Evolutionary conservation across 306 rosid genomes (phyloP).

Genomic region (Amphicarpaea edgeworthii): DNA sequence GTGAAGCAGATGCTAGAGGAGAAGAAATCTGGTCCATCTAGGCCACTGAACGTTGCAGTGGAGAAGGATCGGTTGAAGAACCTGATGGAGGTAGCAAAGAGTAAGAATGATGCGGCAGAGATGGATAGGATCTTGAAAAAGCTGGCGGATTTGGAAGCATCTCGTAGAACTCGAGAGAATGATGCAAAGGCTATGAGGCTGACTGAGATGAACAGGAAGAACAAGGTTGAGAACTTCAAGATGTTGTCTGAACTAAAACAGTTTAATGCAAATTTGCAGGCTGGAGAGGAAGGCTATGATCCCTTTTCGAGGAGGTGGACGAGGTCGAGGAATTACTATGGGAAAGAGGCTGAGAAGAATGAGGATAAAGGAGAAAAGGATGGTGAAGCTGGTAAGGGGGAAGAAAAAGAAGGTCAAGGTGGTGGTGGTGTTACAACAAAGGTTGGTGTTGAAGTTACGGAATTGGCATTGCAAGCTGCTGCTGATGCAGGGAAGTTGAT

Average conservation of each 20-base stretch:
- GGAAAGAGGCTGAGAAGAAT: conserved; percentile 37
- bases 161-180: conserved; percentile 47
- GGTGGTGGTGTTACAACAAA: not conserved
- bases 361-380: conserved; percentile 45
- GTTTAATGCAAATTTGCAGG: conserved; percentile 48
- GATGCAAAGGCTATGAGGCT: conserved; percentile 61
- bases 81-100: conserved; percentile 57
- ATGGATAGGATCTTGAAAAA: conserved; percentile 52
- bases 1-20: conserved; percentile 75
- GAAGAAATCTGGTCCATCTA: conserved; percentile 54
- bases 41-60: conserved; percentile 69
- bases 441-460: conserved; percentile 49
- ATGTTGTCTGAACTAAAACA: conserved; percentile 56
- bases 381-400: conserved; percentile 15
- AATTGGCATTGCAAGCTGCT: conserved; percentile 61
- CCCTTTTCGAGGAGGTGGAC: conserved; percentile 80
- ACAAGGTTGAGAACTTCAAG: conserved; percentile 66
- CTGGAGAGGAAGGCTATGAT: conserved; percentile 72
- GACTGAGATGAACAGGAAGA: conserved; percentile 75
- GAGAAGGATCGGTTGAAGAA: conserved; percentile 68
- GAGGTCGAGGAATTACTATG: conserved; percentile 67
- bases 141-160: conserved; percentile 61
- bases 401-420: conserved; percentile 16
- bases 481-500: conserved; percentile 67
- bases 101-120: conserved; percentile 54